These are phyloP conservation scores for Phytophthora idaei DNA, from an alignment of 352 stramenopile species.

Conservation along the genomic window DNA sequence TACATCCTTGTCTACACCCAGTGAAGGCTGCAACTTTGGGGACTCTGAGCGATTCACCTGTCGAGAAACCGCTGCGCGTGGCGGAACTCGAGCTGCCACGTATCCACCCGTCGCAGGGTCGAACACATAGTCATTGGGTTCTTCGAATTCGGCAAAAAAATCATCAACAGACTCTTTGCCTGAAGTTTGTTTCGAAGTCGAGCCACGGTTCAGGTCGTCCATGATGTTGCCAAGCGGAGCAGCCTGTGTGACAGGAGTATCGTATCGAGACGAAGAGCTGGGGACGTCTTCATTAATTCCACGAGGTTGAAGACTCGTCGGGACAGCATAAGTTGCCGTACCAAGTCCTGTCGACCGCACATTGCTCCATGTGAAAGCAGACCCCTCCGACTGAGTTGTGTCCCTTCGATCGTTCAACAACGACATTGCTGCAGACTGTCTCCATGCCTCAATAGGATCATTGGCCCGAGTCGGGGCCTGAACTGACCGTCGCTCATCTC, in stretches of 20 bases:
- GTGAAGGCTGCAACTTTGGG: conserved; percentile 7
- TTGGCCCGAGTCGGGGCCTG: neutral
- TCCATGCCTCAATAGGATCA: conserved; percentile 28
- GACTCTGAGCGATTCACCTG: conserved; percentile 10
- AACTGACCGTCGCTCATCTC: conserved; percentile 5
- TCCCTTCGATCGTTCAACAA: conserved; percentile 25
- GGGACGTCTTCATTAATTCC: conserved; percentile 11
- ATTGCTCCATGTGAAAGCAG: conserved; percentile 48
- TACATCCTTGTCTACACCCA: neutral
- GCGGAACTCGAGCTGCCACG: conserved; percentile 36
- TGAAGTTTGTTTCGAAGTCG: conserved; percentile 15
- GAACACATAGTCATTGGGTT: conserved; percentile 79
- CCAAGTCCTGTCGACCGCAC: conserved; percentile 34
- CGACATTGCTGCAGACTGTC: conserved; percentile 28
- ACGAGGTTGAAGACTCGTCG: conserved; percentile 38
- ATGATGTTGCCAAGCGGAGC: conserved; percentile 55
- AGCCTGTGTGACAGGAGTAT: conserved; percentile 8
- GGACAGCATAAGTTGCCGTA: conserved; percentile 51
- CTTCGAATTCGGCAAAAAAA: conserved; percentile 79
- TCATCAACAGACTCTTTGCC: conserved; percentile 60
- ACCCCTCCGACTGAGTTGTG: conserved; percentile 10
- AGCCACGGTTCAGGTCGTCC: conserved; percentile 54
- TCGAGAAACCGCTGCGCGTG: conserved; percentile 9
- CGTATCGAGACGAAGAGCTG: conserved; percentile 11
- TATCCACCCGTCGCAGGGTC: conserved; percentile 64